Conservation (phyloP, 768 basidiomycete species). For the Paxillus rubicundulus region DNA sequence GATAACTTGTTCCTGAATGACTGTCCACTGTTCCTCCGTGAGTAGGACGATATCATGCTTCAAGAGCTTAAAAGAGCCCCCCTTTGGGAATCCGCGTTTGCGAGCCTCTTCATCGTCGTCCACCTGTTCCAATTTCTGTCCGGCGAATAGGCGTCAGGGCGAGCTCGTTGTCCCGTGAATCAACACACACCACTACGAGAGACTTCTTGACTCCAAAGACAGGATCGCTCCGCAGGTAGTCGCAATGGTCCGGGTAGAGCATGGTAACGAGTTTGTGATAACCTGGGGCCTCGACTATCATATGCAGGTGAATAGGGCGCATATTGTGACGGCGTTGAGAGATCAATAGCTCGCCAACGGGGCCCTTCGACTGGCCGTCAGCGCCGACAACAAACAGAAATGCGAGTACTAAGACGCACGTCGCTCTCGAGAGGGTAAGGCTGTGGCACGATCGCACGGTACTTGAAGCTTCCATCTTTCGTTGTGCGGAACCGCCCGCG, state of each 20-base stretch:
- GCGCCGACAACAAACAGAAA: not conserved
- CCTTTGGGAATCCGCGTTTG: slow-evolving; percentile 46
- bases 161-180: not conserved
- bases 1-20: slow-evolving; percentile 21
- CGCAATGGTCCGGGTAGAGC: slow-evolving; percentile 69
- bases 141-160: not conserved
- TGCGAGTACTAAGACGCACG: slow-evolving; percentile 29
- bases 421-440: slow-evolving; percentile 76
- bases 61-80: slow-evolving; percentile 47
- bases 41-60: slow-evolving; percentile 45
- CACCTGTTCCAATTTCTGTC: slow-evolving; percentile 52
- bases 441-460: slow-evolving; percentile 68
- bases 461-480: slow-evolving; percentile 64
- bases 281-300: slow-evolving; percentile 68
- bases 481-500: slow-evolving; percentile 61
- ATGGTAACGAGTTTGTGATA: slow-evolving; percentile 73
- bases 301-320: slow-evolving; percentile 79
- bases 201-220: slow-evolving; percentile 84
- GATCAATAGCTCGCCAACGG: slow-evolving; percentile 62
- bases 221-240: slow-evolving; percentile 64
- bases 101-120: slow-evolving; percentile 53
- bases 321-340: slow-evolving; percentile 66
- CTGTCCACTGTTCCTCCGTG: slow-evolving; percentile 40
- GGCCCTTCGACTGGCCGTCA: slow-evolving; percentile 44
- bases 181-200: slow-evolving; percentile 61